These are phyloP conservation scores for Rhizopogon salebrosus DNA, from an alignment of 768 basidiomycete species.

Conservation along the genomic window DNA sequence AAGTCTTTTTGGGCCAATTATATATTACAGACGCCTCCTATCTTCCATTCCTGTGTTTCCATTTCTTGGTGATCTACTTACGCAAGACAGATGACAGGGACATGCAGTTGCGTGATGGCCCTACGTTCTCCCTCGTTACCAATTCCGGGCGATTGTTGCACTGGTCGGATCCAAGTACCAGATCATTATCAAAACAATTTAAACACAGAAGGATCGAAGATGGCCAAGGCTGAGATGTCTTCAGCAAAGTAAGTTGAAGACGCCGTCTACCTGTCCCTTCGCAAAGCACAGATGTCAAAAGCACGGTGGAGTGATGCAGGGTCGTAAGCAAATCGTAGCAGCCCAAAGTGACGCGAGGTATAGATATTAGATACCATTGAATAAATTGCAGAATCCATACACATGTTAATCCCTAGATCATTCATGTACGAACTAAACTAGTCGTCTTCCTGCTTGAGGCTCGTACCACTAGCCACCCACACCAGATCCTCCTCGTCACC, in stretches of 20 bases:
- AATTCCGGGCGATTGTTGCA: not conserved
- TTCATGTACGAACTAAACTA: constrained; percentile 4
- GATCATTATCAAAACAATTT: not conserved
- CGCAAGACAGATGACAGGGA: not conserved
- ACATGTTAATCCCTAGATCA: not conserved
- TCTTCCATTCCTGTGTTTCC: not conserved
- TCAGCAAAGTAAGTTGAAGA: not conserved
- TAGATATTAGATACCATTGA: not conserved
- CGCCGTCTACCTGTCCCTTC: not conserved
- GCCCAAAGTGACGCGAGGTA: not conserved
- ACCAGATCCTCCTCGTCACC: constrained; percentile 25
- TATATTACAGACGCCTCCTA: not conserved
- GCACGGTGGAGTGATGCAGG: not conserved
- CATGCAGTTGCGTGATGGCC: not conserved
- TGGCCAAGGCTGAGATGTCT: not conserved
- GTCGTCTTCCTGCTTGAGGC: constrained; percentile 8
- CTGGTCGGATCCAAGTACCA: not conserved
- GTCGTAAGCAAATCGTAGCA: not conserved
- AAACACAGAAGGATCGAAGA: not conserved
- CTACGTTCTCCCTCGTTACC: not conserved
- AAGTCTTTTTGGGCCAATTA: not conserved
- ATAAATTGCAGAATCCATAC: not conserved
- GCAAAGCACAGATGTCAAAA: not conserved
- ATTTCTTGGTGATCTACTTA: not conserved
- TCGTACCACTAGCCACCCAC: constrained; percentile 23